Evolutionary conservation across 169 alveolate genomes (phyloP).

Genomic region (Plasmodium gonderi): DNA sequence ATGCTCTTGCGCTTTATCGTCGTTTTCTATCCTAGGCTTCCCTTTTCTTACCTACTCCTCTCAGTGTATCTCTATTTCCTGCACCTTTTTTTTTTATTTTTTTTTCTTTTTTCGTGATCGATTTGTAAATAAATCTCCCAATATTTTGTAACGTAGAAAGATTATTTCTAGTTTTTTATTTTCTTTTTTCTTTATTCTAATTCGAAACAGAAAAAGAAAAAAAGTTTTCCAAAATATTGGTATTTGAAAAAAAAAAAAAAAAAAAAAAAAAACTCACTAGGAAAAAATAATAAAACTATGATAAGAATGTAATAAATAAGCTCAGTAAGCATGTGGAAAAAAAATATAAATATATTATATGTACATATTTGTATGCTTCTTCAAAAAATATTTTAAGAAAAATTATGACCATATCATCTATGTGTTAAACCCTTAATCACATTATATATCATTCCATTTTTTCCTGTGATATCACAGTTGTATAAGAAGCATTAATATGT

Average conservation of each 20-base stretch:
- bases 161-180: neutral
- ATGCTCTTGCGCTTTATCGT: neutral
- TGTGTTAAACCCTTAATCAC: neutral
- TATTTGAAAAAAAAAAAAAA: constrained; percentile 74
- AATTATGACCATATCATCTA: neutral
- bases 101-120: constrained; percentile 69
- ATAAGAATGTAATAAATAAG: neutral
- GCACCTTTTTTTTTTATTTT: constrained; percentile 23
- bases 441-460: neutral
- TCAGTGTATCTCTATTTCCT: neutral
- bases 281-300: neutral
- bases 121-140: constrained; percentile 74
- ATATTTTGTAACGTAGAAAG: constrained; percentile 41
- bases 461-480: neutral
- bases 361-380: neutral
- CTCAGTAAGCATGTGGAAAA: neutral
- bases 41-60: too few relatives aligned
- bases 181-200: constrained; percentile 35
- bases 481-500: neutral
- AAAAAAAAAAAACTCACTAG: constrained; percentile 7
- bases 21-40: neutral
- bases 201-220: constrained; percentile 35
- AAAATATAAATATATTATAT: neutral
- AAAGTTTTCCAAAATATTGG: constrained; percentile 75
- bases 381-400: neutral